Percentiles rank a stretch among this genome's conserved stretches.
Conservation (phyloP, 1,139 yeast genomes). For the Geotrichum bryndzae region DNA sequence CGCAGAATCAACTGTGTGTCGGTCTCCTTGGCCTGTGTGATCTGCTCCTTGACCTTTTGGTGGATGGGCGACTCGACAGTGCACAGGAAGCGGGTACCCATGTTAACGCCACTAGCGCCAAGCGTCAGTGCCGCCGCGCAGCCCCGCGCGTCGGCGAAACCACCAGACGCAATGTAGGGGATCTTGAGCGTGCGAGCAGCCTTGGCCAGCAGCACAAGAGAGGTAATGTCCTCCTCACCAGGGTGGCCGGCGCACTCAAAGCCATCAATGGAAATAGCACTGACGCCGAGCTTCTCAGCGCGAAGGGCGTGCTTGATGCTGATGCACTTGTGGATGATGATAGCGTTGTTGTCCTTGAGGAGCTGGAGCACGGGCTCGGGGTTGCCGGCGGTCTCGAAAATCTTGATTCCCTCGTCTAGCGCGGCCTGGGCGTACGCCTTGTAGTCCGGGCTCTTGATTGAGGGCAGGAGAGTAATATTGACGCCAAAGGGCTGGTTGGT, state of each 20-base stretch:
- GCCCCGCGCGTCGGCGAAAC: constrained; percentile 36
- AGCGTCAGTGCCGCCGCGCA: constrained; percentile 36
- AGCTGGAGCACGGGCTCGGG: constrained; percentile 29
- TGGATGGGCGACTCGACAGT: constrained; percentile 36
- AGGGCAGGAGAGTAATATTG: constrained; percentile 35
- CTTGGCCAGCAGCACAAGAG: constrained; percentile 31
- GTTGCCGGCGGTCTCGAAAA: constrained; percentile 36
- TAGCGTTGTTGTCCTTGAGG: constrained; percentile 22
- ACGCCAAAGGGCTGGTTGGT: constrained; percentile 35
- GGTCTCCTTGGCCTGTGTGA: constrained; percentile 32
- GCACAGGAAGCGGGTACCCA: constrained; percentile 36
- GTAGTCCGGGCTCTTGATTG: constrained; percentile 36
- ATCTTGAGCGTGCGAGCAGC: constrained; percentile 30
- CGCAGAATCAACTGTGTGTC: constrained; percentile 33
- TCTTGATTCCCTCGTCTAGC: constrained; percentile 34
- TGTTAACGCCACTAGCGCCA: constrained; percentile 35
- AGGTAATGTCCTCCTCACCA: constrained; percentile 35
- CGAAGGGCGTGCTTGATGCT: constrained; percentile 32
- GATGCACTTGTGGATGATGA: constrained; percentile 35
- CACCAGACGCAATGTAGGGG: constrained; percentile 36
- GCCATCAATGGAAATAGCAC: constrained; percentile 36
- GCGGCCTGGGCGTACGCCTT: constrained; percentile 33
- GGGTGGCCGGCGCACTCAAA: constrained; percentile 39
- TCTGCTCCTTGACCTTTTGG: constrained; percentile 31
- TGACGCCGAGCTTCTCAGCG: constrained; percentile 34